Conservation (phyloP, 2,329 filamentous ascomycete species). For the Endothia cerciana region DNA sequence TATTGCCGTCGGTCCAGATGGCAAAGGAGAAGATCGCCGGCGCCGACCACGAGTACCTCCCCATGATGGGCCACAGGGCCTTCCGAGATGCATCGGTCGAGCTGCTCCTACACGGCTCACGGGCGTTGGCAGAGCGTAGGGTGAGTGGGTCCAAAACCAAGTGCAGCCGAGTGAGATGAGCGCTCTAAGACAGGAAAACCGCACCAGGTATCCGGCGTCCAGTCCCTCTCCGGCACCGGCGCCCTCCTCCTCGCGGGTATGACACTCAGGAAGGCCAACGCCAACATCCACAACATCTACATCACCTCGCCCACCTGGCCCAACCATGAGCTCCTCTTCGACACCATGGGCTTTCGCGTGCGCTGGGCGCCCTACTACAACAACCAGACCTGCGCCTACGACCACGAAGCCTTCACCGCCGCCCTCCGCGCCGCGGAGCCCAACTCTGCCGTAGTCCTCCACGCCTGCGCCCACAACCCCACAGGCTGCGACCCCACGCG, state of each 20-base stretch:
- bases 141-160: constrained; percentile 35
- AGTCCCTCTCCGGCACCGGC: constrained; percentile 47
- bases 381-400: constrained; percentile 39
- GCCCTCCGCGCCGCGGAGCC: constrained; percentile 36
- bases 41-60: constrained; percentile 43
- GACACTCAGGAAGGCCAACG: constrained; percentile 36
- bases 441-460: constrained; percentile 40
- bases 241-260: constrained; percentile 43
- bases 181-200: not conserved
- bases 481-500: constrained; percentile 45
- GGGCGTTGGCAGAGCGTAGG: constrained; percentile 35
- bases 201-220: constrained; percentile 31
- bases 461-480: constrained; percentile 49
- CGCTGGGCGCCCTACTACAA: constrained; percentile 43
- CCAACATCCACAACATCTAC: constrained; percentile 37
- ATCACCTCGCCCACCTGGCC: constrained; percentile 48
- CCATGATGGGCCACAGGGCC: constrained; percentile 40
- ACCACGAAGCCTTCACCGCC: constrained; percentile 39
- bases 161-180: not conserved
- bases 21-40: constrained; percentile 32
- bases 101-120: constrained; percentile 38
- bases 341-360: constrained; percentile 39
- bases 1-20: constrained; percentile 42
- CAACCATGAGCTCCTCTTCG: constrained; percentile 45
- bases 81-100: constrained; percentile 40